Evolutionary conservation across 139 green algal genomes (phyloP), one percentile per base, ranked within the genome.

Genomic region (Volvox reticuliferus): DNA sequence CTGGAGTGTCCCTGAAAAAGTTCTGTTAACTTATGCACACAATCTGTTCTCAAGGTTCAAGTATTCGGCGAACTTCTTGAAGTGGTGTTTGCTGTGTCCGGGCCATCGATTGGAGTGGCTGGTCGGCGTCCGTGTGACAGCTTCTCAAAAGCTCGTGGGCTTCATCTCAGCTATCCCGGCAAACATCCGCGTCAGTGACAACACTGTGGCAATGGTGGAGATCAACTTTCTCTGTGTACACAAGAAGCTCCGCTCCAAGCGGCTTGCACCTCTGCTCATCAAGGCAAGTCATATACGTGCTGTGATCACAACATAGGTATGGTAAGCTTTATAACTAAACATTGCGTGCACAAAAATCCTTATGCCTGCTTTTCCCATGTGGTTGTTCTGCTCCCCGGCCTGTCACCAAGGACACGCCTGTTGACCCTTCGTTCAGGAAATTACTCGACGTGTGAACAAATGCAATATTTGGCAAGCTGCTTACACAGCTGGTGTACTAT

Each of bases 181-280:
- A 14, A 87, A 88, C 80, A 88, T 98, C n/a, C 91, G 88, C n/a
- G 93, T 32, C 36, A 89, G 65, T 35, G 21, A 63, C 63, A 63
- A 85, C 30, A 76, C 35, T 2, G 20, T 86, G 86, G 50, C 76
- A 79, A 96, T 98, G 93, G 98, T 98, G 71, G 98, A 99, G 93
- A 99, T 99, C 93, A 99, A 99, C 96, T 99, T 99, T 90, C 93
- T 99, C 77, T 99, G 98, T 93, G 97, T 99, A 67, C 97, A 99
- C 95, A 99, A 99, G 93, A 99, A 99, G 95, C 96, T 99, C 73
- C 95, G 98, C 24, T 94, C 96, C 83, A 99, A 99, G 93, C 96
- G 98, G 14, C 96, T 99, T 13, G 97, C 98, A 35, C 98, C 98
- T 12, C 95, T 99, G 78, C 95, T 99, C n/a, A 99, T 99, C 95